Evolutionary conservation across 2,329 filamentous ascomycete species (phyloP).

Genomic region (Cladosporium sp.): DNA sequence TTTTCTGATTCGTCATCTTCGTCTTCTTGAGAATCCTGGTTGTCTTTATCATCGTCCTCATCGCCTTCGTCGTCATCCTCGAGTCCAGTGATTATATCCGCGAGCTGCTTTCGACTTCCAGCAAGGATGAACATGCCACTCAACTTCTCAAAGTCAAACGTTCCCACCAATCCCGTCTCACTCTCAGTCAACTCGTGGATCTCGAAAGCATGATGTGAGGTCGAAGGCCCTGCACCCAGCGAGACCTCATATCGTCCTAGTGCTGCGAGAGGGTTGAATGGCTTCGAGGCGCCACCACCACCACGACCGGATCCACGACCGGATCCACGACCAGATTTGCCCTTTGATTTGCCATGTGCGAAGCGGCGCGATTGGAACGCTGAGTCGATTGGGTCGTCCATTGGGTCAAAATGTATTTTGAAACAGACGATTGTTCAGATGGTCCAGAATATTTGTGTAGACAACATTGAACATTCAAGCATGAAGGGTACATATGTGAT

Average conservation of each 20-base stretch:
- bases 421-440: not conserved
- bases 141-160: conserved; percentile 4
- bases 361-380: conserved; percentile 7
- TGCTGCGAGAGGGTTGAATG: conserved; percentile 17
- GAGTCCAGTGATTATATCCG: conserved; percentile 15
- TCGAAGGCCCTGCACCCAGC: not conserved
- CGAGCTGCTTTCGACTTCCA: conserved; percentile 20
- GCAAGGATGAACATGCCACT: conserved; percentile 17
- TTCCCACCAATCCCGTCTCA: conserved; percentile 16
- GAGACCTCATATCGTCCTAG: conserved; percentile 19
- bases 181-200: conserved; percentile 20
- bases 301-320: not conserved
- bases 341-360: conserved; percentile 9
- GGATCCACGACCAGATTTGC: not conserved
- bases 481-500: too few species aligned
- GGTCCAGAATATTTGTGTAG: not conserved
- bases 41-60: not conserved
- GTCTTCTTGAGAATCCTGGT: not conserved
- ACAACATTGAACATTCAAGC: too few species aligned
- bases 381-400: conserved; percentile 2
- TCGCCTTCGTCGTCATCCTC: conserved; percentile 4
- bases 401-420: not conserved
- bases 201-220: conserved; percentile 4
- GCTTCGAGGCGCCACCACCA: not conserved
- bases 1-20: not conserved